Evolutionary conservation across 306 rosid species (phyloP), one percentile per base, ranked within the genome.

Genomic region (Vigna hirtella): DNA sequence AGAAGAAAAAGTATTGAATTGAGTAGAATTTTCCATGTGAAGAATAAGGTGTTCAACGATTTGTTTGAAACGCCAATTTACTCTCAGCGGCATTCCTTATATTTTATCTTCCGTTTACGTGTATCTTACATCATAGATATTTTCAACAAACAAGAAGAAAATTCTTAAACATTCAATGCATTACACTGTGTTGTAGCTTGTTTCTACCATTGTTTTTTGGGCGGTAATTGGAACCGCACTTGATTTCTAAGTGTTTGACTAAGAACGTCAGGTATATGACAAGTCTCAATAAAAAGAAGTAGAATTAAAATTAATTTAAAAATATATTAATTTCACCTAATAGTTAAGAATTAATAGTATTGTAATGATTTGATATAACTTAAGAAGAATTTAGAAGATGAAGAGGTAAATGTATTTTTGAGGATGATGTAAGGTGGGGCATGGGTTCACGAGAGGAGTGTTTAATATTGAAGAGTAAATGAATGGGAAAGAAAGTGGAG

Each of bases 401-500:
- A 8, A 36, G 67, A 18, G 57, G 7, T 7, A 32, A 0, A 32
- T 32, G 22, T 20, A 20, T 20, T 20, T 20, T 5, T 26, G 28
- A 67, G 48, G 53, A 42, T 56, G 56, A 34, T 67, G 77, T 43
- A 64, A 71, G 77, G 84, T 83, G 91, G 85, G 89, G 32, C 56
- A 51, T 58, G 79, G 28, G 42, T 80, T 78, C 72, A 55, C 38
- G 76, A 61, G 75, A 67, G 68, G 18, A 78, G 66, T 66, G 56
- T 81, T 79, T n/a, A 52, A 59, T 70, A 69, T 69, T 64, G 45
- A 68, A 81, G 79, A 72, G 42, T 76, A 78, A 72, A 78, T 49
- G 74, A 77, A 83, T 81, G 77, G 62, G 63, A 74, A 50, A 79
- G 81, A 64, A 82, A 85, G 86, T 79, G 85, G 88, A 73, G 49